Base-by-base conservation (phyloP, 768 basidiomycete species). In the Rubroboletus pulcherrimus region DNA sequence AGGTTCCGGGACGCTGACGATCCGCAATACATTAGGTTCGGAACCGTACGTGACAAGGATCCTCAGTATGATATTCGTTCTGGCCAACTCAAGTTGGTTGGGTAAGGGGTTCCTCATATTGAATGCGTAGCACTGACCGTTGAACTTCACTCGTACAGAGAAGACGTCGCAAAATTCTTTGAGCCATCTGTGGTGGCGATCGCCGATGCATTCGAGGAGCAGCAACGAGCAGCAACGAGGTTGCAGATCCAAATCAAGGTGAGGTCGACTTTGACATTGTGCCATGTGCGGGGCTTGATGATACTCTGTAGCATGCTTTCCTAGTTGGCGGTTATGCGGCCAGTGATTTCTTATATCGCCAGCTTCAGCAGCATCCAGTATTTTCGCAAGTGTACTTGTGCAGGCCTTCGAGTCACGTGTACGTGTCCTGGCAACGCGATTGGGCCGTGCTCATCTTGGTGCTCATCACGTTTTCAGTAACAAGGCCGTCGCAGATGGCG, bases 401-500 rank as follows among this genome's bases (percentile, higher is more conserved):
- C 47, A 73, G 81, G 15, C 82, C 82, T 3, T 74, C 80, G 50
- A 74, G 73, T 39, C 76, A 79, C 54, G 71, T 76, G 83, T 82
- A 63, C n/a, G 78, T 57, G 4, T 44, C 5, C 0, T 24, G 21
- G 1, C n/a, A 31, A 14, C 4, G 8, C 31, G 30, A 5, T 24
- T 34, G n/a, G 1, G 15, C 35, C 1, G 2, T 49, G 12, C 49
- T 68, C 37, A 46, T 49, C 15, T 12, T 5, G 1, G 2, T 49
- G 12, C 49, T 68, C 37, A 46, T 50, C 15, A 15, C 7, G 1
- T 31, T 11, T 47, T 7, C 47, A 77, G 76, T 3, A 71, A 70
- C 49, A 81, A 73, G 68, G 81, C 79, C 0, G 79, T 82, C 14
- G 79, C 82, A 1, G 78, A 82, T 57, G 81, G 82, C 0, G 78